A percentile compares a stretch with the other conserved stretches of the same genome.
These are phyloP conservation scores for Nemania serpens DNA, from an alignment of 2,329 filamentous ascomycete genomes.

Conservation along the genomic window DNA sequence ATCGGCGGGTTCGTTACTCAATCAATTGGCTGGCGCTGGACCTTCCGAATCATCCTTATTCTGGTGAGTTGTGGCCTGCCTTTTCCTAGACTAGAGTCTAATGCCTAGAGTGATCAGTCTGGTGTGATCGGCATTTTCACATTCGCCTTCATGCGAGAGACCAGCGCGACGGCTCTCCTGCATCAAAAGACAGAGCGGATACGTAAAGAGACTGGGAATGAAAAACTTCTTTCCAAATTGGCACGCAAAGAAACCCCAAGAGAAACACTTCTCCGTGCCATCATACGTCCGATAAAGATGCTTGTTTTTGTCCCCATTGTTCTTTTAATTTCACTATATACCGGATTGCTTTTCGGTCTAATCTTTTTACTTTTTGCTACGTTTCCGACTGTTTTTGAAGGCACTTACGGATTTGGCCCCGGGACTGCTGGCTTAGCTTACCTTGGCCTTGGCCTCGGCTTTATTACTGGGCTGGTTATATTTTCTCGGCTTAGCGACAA, in stretches of 20 bases:
- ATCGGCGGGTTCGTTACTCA: constrained; percentile 43
- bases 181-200: background rate
- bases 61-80: no score
- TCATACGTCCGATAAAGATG: constrained; percentile 10
- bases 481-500: constrained; percentile 13
- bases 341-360: constrained; percentile 5
- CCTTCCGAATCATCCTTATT: constrained; percentile 44
- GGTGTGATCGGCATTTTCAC: background rate
- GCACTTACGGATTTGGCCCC: constrained; percentile 6
- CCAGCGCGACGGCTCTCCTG: background rate
- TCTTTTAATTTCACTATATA: constrained; percentile 13
- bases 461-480: background rate
- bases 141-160: constrained; percentile 10
- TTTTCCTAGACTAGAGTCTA: no score
- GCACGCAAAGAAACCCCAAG: background rate
- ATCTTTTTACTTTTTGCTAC: constrained; percentile 17
- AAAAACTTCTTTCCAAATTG: background rate
- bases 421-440: constrained; percentile 11
- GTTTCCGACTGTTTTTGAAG: constrained; percentile 15
- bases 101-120: no score
- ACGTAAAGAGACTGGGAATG: constrained; percentile 7
- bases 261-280: background rate
- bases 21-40: constrained; percentile 57
- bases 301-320: constrained; percentile 11
- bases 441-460: constrained; percentile 10